Conservation (phyloP, 257 asterid genomes). For the Forsythia suspensa region DNA sequence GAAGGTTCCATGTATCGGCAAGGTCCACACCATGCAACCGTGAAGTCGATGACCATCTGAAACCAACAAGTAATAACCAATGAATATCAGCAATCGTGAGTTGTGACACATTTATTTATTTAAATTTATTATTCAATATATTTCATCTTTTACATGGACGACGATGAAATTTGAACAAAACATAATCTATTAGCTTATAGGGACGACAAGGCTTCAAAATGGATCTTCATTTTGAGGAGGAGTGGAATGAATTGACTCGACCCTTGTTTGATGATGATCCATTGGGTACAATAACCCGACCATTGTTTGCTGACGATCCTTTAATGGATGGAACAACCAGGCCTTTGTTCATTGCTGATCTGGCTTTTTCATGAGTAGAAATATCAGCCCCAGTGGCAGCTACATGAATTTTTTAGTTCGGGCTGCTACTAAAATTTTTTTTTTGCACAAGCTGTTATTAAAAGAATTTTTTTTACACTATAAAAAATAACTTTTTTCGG, state of each 20-base stretch:
- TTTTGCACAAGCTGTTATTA: too few species aligned
- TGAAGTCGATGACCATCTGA: constrained; percentile 72
- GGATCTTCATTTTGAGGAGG: constrained; percentile 54
- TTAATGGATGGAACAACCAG: not conserved
- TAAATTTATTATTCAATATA: too few species aligned
- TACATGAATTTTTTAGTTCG: too few species aligned
- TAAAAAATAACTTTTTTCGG: too few species aligned
- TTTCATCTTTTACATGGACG: too few species aligned
- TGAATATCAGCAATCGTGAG: not conserved
- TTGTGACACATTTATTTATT: not conserved
- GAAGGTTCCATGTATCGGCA: constrained; percentile 53
- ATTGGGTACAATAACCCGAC: not conserved
- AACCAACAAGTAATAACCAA: not conserved
- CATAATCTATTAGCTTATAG: not conserved
- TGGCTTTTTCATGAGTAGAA: constrained; percentile 13
- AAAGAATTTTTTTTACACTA: too few species aligned
- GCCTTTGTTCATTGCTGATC: not conserved
- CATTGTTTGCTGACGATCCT: not conserved
- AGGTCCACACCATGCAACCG: constrained; percentile 81
- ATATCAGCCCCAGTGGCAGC: not conserved
- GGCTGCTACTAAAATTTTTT: too few species aligned
- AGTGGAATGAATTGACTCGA: constrained; percentile 53
- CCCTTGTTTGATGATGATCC: constrained; percentile 29
- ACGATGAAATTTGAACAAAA: too few species aligned
- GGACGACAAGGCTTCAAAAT: constrained; percentile 59